Evolutionary conservation across 2,329 filamentous ascomycete species (phyloP), one percentile per base, ranked within the genome.

Genomic region (Mollisiaceae sp.): DNA sequence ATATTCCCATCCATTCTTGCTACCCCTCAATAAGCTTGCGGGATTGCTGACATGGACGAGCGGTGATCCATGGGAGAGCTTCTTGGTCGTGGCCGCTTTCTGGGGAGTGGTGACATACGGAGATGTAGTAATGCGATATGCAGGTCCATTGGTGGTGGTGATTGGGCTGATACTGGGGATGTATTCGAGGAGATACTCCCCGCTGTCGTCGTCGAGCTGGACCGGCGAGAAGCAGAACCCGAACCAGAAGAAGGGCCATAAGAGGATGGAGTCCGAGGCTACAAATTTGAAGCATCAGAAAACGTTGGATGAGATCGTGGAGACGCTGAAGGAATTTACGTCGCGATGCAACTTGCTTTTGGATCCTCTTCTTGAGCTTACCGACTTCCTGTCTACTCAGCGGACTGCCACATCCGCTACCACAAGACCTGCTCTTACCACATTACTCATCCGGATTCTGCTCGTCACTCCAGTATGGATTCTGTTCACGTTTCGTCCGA

Each of bases 21-120:
- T 97, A 8, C 93, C 94, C 6, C 82, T 98, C 64, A 98, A 97
- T 77, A 91, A 91, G 75, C 79, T 97, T 18, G 90, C 86, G 2
- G 95, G 94, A 0, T 81, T 99, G 67, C 76, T 99, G 69, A 97
- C 92, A 80, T 99, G 95, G 95, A 97, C 93, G 9, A 94, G 91
- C 0, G 91, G 87, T 45, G 95, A 99, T 76, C 89, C 94, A 0
- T 99, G 94, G 94, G 93, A 98, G 82, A 97, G 94, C 82, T 99
- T 98, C 75, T 82, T 99, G 67, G 78, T 99, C 38, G 85, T 99
- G 2, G 89, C 89, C 20, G 84, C 81, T 38, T 99, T 97, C 76
- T 99, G 95, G 95, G 91, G 89, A 3, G 79, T 89, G 12, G 90
- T 92, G 15, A 83, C 97, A 22, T 98, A 98, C 77, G 94, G 93